Percentiles rank a stretch among this genome's conserved stretches.
phyloP scores from a whole-genome alignment of 1,139 yeast genomes.

The Saccharomyces hybrid region DNA sequence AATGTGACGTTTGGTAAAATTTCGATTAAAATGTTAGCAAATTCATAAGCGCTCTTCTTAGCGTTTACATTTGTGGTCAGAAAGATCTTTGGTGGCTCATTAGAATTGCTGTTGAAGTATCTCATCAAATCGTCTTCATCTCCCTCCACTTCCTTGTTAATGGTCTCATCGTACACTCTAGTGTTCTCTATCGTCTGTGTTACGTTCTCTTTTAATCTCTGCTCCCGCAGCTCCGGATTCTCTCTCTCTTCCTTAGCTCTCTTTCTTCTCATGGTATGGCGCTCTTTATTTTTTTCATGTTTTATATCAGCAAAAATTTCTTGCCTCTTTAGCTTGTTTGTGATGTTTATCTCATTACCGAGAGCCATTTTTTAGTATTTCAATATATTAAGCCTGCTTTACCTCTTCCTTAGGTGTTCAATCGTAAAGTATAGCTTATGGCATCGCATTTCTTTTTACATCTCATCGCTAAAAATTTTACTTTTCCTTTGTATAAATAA shows the following conservation, averaged over 20 bases:
- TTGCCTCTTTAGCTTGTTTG: slow-evolving; percentile 74
- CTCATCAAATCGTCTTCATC: slow-evolving; percentile 51
- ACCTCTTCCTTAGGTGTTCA: not conserved
- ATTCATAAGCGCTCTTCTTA: slow-evolving; percentile 78
- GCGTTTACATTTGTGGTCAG: slow-evolving; percentile 87
- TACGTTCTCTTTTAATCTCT: slow-evolving; percentile 69
- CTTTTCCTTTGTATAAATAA: not conserved
- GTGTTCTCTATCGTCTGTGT: slow-evolving; percentile 86
- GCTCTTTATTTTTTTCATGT: slow-evolving; percentile 65
- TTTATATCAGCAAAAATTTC: slow-evolving; percentile 67
- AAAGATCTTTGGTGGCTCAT: slow-evolving; percentile 63
- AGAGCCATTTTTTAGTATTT: slow-evolving; percentile 15
- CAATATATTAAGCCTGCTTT: not conserved
- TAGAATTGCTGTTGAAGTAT: slow-evolving; percentile 21
- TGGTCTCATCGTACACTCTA: slow-evolving; percentile 87
- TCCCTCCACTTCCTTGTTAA: slow-evolving; percentile 56
- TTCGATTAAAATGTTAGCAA: slow-evolving; percentile 80
- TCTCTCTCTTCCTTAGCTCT: slow-evolving; percentile 78
- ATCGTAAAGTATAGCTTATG: not conserved
- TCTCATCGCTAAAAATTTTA: slow-evolving; percentile 6
- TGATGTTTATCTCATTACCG: slow-evolving; percentile 35
- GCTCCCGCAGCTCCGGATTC: slow-evolving; percentile 74
- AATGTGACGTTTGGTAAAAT: slow-evolving; percentile 80
- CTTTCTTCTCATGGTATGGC: slow-evolving; percentile 66
- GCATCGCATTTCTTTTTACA: not conserved